Evolutionary conservation across 1,284 basidiomycete genomes (phyloP), one percentile per base, ranked within the genome.

Genomic region (Coniferiporia sulphurascens): DNA sequence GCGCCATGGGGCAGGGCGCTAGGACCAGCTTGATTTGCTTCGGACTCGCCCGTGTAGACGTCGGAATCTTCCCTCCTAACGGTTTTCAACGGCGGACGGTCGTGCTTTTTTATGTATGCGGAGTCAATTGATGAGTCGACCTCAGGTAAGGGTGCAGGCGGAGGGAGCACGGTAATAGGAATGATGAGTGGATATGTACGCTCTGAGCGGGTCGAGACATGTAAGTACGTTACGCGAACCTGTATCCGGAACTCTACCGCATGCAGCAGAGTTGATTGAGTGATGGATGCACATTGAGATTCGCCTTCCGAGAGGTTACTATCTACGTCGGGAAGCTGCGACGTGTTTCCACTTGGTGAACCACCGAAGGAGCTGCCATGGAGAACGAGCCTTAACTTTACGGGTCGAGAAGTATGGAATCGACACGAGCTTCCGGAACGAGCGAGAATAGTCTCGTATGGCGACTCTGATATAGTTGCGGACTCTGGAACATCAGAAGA

Each of bases 41-140:
- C 81, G 68, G 88, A 88, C 65, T 78, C 76, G 50, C 86, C 88
- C 9, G 78, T 81, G 3, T 75, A 75, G 36, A 72, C 67, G 48
- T 91, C 89, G 4, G 63, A 62, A 55, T 91, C 89, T 56, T 89
- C 87, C 36, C 78, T 72, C 52, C 89, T 76, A 38, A 85, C 79
- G 0, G 89, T 92, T 65, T 76, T 81, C 3, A 78, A 69, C 2
- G 90, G 90, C 12, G 89, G 90, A 6, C 80, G 79, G 66, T 92
- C 90, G 66, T 92, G 89, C 68, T 92, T 92, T 77, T 92, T 92
- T 66, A 82, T 82, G 70, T 92, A 92, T 6, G 86, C 88, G 17
- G 77, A 78, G 63, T 88, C 87, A 32, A 91, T 71, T 49, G 81
- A 81, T 54, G 78, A 79, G 41, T 87, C 86, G 3, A 89, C 81